A percentile compares a stretch with the other conserved stretches of the same genome.
Conservation (phyloP, 2,329 filamentous ascomycete genomes). For the Paracorniculantispora psalliotae region DNA sequence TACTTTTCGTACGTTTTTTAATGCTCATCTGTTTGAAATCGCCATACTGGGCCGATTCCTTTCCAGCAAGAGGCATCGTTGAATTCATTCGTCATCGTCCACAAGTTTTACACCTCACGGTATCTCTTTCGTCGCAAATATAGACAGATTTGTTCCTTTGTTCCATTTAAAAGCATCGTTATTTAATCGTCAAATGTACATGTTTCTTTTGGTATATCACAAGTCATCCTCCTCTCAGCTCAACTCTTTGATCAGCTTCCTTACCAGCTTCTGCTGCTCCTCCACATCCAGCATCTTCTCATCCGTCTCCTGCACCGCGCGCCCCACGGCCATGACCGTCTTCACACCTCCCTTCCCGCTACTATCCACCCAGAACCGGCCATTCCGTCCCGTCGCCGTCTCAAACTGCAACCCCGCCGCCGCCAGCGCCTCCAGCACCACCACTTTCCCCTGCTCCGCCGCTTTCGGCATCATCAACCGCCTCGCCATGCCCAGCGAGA, state of each 20-base stretch:
- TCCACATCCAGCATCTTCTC: slow-evolving; percentile 57
- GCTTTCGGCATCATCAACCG: slow-evolving; percentile 64
- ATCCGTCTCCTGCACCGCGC: slow-evolving; percentile 74
- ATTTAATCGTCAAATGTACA: background rate
- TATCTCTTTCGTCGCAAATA: no score
- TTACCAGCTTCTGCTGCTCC: slow-evolving; percentile 66
- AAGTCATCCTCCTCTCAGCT: slow-evolving; percentile 30
- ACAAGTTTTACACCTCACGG: no score
- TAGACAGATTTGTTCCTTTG: no score
- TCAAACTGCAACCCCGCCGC: slow-evolving; percentile 78
- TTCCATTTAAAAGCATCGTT: background rate
- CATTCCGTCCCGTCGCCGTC: slow-evolving; percentile 88
- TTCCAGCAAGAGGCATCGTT: no score
- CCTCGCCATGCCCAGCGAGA: slow-evolving; percentile 78
- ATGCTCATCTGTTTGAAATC: no score
- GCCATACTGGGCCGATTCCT: no score
- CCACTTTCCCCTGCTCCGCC: slow-evolving; percentile 58
- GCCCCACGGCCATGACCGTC: slow-evolving; percentile 72
- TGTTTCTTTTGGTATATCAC: background rate
- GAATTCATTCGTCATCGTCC: no score
- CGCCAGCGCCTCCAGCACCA: slow-evolving; percentile 75
- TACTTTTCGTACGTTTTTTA: no score
- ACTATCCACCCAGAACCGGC: slow-evolving; percentile 81
- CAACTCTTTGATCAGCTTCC: slow-evolving; percentile 57
- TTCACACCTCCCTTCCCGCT: slow-evolving; percentile 57